These are phyloP conservation scores for Coniochaeta pulveracea DNA, from an alignment of 2,329 filamentous ascomycete genomes.

Conservation along the genomic window DNA sequence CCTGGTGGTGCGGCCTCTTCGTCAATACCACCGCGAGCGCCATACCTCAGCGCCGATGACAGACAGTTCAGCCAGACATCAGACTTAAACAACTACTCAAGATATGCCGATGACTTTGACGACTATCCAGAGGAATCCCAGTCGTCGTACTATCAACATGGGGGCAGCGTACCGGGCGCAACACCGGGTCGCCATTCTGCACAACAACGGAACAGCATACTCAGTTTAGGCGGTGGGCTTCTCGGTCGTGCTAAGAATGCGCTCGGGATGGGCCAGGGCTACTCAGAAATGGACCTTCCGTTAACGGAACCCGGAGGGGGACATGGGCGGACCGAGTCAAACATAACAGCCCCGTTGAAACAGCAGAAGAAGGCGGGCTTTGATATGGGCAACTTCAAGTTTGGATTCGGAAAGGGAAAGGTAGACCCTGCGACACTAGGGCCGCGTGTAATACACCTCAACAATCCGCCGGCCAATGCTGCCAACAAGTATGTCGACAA, in stretches of 20 bases:
- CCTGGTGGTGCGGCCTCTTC: background rate
- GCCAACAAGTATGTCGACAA: slow-evolving; percentile 90
- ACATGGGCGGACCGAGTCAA: slow-evolving; percentile 24
- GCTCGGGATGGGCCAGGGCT: slow-evolving; percentile 76
- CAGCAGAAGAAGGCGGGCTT: slow-evolving; percentile 48
- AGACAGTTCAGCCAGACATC: slow-evolving; percentile 63
- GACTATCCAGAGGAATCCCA: slow-evolving; percentile 69
- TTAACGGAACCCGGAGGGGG: slow-evolving; percentile 63
- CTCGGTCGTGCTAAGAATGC: slow-evolving; percentile 82
- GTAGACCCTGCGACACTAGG: slow-evolving; percentile 84
- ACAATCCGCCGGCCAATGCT: slow-evolving; percentile 88
- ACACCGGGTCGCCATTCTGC: slow-evolving; percentile 39
- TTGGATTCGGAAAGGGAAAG: slow-evolving; percentile 76
- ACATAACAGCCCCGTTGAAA: slow-evolving; percentile 15
- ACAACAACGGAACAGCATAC: slow-evolving; percentile 76
- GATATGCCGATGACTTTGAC: slow-evolving; percentile 82
- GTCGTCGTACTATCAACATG: slow-evolving; percentile 76
- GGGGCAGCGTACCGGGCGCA: slow-evolving; percentile 38
- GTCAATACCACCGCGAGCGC: slow-evolving; percentile 18
- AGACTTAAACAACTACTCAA: slow-evolving; percentile 75
- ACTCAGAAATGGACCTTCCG: slow-evolving; percentile 97
- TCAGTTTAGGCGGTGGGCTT: slow-evolving; percentile 77
- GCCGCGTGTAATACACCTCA: slow-evolving; percentile 85
- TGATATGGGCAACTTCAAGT: slow-evolving; percentile 73
- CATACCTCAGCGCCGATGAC: slow-evolving; percentile 28